Base-by-base conservation (phyloP, 139 green algal genomes). In the Pleodorina starrii region DNA sequence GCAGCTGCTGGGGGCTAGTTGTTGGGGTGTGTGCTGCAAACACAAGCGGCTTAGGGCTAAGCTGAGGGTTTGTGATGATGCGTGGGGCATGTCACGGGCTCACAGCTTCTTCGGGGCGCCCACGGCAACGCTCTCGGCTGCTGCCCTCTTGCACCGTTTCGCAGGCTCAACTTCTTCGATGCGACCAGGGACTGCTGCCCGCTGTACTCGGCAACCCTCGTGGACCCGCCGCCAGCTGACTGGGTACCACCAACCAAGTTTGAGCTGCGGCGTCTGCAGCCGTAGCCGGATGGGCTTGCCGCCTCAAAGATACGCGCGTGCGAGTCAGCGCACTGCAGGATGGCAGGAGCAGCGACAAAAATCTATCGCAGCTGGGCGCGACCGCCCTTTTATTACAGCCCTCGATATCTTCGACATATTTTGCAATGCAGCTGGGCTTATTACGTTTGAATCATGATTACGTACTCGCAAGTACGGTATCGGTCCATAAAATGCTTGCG, bases 111-210 rank as follows among this genome's bases (percentile, higher is more conserved):
- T 66, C 54, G 21, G 14, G 14, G 14, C 50, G 14, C 50, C 50
- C 50, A 25, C 17, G 50, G 14, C 50, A 25, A 17, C 50, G 17
- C 14, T 60, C 50, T 60, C 50, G 14, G 17, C 54, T 32, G 25
- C 29, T 12, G 9, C 5, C 29, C 21, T 12, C 3, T 32, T 66
- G 5, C 54, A 66, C 25, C 29, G 54, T 12, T 2, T 21, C 29
- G 71, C 71, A 78, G 71, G 71, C 21, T 50, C 7, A 78, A 78
- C 71, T 16, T 78, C 5, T 78, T 78, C 40, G 36, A 78, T 35
- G 0, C 29, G 36, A n/a, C 23, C 71, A 78, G 50, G 71, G 35
- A 78, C 25, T 78, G 71, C 71, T 78, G 71, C 71, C 71, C 71
- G 71, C 38, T 78, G 0, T 78, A 51, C 36, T 2, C 38, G 7